Conservation (phyloP, 2,329 filamentous ascomycete species). For the Monilinia vaccinii-corymbosi region DNA sequence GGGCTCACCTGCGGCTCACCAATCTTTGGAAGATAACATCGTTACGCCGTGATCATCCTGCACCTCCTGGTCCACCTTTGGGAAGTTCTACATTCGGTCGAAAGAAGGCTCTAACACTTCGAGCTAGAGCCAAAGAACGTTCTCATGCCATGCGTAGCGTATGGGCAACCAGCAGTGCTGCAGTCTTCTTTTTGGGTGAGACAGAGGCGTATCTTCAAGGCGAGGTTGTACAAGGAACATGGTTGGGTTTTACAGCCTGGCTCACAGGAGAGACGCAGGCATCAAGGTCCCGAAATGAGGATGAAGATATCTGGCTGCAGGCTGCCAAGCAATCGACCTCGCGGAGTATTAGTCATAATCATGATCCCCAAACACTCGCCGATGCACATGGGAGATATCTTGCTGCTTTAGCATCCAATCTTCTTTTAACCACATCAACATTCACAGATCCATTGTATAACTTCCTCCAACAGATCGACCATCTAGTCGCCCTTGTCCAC, state of each 20-base stretch:
- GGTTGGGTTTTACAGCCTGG: slow-evolving; percentile 73
- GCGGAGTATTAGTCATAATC: slow-evolving; percentile 31
- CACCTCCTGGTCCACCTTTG: slow-evolving; percentile 55
- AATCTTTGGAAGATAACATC: slow-evolving; percentile 80
- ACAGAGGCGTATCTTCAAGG: slow-evolving; percentile 83
- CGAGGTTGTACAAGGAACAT: slow-evolving; percentile 74
- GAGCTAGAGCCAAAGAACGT: slow-evolving; percentile 55
- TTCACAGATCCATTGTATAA: slow-evolving; percentile 59
- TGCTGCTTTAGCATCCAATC: slow-evolving; percentile 51
- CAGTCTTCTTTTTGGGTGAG: slow-evolving; percentile 83
- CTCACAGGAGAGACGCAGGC: slow-evolving; percentile 36
- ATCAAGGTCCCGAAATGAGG: slow-evolving; percentile 13
- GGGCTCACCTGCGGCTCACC: slow-evolving; percentile 76
- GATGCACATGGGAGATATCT: slow-evolving; percentile 74
- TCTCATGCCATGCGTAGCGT: slow-evolving; percentile 64
- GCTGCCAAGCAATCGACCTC: slow-evolving; percentile 16
- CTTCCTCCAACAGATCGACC: slow-evolving; percentile 68
- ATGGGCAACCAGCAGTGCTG: slow-evolving; percentile 84
- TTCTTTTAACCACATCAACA: slow-evolving; percentile 54
- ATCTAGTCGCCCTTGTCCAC: slow-evolving; percentile 66
- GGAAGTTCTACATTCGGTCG: slow-evolving; percentile 53
- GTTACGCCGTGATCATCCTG: slow-evolving; percentile 67
- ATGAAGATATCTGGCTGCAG: slow-evolving; percentile 38
- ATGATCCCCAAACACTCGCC: slow-evolving; percentile 79
- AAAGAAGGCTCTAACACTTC: slow-evolving; percentile 49